These are phyloP conservation scores for Penicillium paradoxum DNA, from an alignment of 495 filamentous ascomycete genomes.

Conservation along the genomic window DNA sequence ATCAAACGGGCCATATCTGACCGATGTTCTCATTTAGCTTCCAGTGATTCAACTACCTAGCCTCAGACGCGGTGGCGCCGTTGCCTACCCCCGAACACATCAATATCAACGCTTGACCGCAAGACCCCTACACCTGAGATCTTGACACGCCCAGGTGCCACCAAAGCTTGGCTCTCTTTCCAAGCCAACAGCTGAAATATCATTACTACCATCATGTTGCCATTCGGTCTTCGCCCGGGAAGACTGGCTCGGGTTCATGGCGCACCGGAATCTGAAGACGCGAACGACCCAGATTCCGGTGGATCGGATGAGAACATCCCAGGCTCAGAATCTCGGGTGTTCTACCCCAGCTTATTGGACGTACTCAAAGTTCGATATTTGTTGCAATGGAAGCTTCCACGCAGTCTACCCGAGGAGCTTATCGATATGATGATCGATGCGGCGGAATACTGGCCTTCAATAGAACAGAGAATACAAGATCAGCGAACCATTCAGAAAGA, in stretches of 20 bases:
- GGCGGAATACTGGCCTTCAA: slow-evolving; percentile 66
- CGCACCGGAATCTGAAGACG: background rate
- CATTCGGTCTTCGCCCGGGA: background rate
- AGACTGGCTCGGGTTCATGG: background rate
- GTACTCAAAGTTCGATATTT: slow-evolving; percentile 34
- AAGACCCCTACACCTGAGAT: background rate
- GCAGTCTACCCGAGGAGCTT: slow-evolving; percentile 55
- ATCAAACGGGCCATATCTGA: background rate
- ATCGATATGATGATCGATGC: slow-evolving; percentile 62
- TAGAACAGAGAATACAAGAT: slow-evolving; percentile 27
- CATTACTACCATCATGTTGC: background rate
- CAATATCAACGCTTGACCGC: background rate
- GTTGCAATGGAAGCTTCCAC: slow-evolving; percentile 35
- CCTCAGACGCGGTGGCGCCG: background rate
- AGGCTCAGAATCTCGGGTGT: slow-evolving; percentile 2
- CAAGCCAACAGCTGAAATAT: background rate
- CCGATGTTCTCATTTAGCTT: background rate
- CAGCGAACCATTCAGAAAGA: slow-evolving; percentile 29
- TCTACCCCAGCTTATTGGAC: slow-evolving; percentile 29
- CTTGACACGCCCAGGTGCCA: background rate
- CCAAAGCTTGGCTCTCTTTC: background rate
- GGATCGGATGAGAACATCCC: background rate
- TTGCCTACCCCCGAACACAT: background rate
- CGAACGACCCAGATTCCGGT: background rate
- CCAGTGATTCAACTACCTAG: background rate